Evolutionary conservation across 306 rosid genomes (phyloP).

Genomic region (Sphenostylis stenocarpa): DNA sequence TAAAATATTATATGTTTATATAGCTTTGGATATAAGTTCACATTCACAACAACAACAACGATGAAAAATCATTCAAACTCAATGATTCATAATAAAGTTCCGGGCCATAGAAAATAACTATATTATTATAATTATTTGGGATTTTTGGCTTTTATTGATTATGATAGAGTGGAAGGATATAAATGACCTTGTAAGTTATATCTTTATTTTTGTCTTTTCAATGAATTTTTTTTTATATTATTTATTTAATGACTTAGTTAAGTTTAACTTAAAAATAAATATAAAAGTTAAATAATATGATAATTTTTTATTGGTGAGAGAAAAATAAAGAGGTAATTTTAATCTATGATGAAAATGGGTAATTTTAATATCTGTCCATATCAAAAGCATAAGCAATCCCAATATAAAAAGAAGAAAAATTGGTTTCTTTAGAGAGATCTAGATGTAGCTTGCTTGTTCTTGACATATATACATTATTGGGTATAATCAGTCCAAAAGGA

Average conservation of each 20-base stretch:
- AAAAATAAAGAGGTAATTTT: no score
- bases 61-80: constrained; percentile 26
- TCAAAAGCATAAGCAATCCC: constrained; percentile 18
- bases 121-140: not conserved
- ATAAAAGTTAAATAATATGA: no score
- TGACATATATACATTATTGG: not conserved
- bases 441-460: constrained; percentile 26
- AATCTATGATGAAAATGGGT: constrained; percentile 8
- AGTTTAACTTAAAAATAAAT: no score
- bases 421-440: constrained; percentile 23
- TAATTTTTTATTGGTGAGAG: no score
- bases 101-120: not conserved
- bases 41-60: not conserved
- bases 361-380: constrained; percentile 30
- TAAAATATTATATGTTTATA: not conserved
- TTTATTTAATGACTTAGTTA: no score
- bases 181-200: no score
- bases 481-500: not conserved
- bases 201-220: no score
- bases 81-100: constrained; percentile 34
- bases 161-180: constrained; percentile 20
- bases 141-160: constrained; percentile 16
- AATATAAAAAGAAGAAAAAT: constrained; percentile 2
- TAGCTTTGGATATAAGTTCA: constrained; percentile 29
- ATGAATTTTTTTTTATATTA: no score